Evolutionary conservation across 2,329 filamentous ascomycete genomes (phyloP).

Genomic region (Xylaria sp.): DNA sequence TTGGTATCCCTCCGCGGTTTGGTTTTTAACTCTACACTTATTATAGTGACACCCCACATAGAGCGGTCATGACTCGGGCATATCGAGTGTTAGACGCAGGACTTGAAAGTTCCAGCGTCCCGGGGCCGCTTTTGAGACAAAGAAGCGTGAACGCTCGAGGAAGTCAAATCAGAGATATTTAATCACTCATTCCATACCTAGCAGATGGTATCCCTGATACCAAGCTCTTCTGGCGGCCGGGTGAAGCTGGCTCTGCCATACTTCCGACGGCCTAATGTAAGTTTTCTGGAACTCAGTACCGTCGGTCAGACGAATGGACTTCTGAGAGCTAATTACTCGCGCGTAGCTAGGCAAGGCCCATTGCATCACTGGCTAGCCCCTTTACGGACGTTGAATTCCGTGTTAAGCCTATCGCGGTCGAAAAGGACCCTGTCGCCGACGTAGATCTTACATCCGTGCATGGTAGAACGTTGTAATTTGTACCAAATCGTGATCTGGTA

Average conservation of each 20-base stretch:
- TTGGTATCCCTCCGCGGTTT: background rate
- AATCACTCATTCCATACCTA: background rate
- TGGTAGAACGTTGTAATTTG: background rate
- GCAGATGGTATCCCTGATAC: background rate
- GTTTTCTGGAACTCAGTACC: too few species aligned
- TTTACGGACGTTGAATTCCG: background rate
- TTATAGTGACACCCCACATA: slow-evolving; percentile 7
- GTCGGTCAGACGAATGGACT: background rate
- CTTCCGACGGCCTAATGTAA: background rate
- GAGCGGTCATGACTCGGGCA: slow-evolving; percentile 22
- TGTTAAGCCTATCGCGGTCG: background rate
- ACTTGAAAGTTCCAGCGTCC: background rate
- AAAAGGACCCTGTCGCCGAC: background rate
- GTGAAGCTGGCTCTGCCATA: background rate
- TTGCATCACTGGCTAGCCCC: slow-evolving; percentile 9
- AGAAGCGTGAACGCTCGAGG: background rate
- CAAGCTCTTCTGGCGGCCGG: background rate
- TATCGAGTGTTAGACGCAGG: background rate
- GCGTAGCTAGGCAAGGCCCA: background rate
- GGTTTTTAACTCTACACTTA: slow-evolving; percentile 1
- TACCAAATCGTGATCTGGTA: slow-evolving; percentile 7
- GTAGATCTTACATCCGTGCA: background rate
- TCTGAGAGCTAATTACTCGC: background rate
- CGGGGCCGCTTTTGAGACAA: background rate
- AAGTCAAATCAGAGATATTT: background rate